Evolutionary conservation across 331 rosid species (phyloP).

Genomic region (Rhamnella rubrinervis): DNA sequence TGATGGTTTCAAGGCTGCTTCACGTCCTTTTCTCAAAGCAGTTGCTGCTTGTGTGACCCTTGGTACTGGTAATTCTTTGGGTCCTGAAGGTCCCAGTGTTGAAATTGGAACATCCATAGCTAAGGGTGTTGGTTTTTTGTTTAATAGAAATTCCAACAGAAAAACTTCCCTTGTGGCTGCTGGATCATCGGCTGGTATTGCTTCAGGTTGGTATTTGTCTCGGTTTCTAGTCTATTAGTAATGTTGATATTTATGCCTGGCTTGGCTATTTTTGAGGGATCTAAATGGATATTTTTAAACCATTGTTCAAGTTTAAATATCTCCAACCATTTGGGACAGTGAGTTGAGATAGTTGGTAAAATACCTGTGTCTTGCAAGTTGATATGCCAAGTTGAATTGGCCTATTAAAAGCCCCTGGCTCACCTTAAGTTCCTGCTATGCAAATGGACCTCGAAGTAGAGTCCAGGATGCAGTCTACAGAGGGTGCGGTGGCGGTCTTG

Average conservation of each 20-base stretch:
- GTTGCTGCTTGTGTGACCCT: slow-evolving; percentile 75
- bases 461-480: too few species aligned
- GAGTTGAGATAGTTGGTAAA: too few species aligned
- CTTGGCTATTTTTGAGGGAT: not conserved
- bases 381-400: too few species aligned
- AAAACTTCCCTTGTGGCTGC: slow-evolving; percentile 80
- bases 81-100: slow-evolving; percentile 95
- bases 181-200: slow-evolving; percentile 92
- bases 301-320: too few species aligned
- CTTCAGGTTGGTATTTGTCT: slow-evolving; percentile 54
- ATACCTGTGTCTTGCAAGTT: too few species aligned
- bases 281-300: not conserved
- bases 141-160: slow-evolving; percentile 37
- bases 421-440: too few species aligned
- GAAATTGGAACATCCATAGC: slow-evolving; percentile 87
- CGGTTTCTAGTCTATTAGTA: not conserved
- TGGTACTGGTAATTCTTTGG: slow-evolving; percentile 91
- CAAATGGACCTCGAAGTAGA: too few species aligned
- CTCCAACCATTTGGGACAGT: too few species aligned
- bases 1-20: slow-evolving; percentile 40
- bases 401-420: too few species aligned
- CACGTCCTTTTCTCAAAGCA: slow-evolving; percentile 66
- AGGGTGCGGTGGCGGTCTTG: too few species aligned
- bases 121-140: slow-evolving; percentile 54
- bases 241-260: not conserved